phyloP scores from a whole-genome alignment of 169 alveolate species.

The Plasmodium falciparum region DNA sequence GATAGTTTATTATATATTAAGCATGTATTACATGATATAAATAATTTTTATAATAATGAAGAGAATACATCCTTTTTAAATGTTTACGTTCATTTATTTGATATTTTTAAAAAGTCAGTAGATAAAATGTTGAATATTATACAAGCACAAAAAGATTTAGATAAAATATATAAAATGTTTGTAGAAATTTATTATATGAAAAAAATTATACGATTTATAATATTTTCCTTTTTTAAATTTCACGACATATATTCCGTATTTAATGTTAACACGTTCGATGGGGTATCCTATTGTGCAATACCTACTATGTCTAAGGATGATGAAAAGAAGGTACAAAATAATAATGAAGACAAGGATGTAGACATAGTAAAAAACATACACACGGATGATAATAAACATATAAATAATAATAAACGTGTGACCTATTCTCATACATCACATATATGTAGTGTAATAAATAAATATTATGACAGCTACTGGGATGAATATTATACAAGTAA shows the following conservation, averaged over 20 bases:
- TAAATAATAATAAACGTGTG: too few species aligned
- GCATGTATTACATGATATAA: constrained; percentile 1
- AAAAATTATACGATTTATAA: constrained; percentile 24
- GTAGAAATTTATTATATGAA: constrained; percentile 16
- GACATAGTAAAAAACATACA: background rate
- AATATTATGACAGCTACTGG: background rate
- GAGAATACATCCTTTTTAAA: constrained; percentile 16
- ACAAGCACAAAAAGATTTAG: background rate
- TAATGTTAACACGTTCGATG: background rate
- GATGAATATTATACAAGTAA: background rate
- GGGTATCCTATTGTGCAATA: background rate
- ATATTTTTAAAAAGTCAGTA: constrained; percentile 5
- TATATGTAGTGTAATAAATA: background rate
- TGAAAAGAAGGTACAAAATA: background rate
- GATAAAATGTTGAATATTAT: constrained; percentile 6
- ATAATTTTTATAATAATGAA: constrained; percentile 9
- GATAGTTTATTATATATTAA: background rate
- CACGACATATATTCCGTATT: background rate
- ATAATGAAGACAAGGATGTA: background rate
- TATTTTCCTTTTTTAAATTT: constrained; percentile 25
- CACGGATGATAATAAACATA: too few species aligned
- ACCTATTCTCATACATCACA: too few species aligned
- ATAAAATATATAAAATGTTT: constrained; percentile 14
- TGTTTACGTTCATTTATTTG: background rate
- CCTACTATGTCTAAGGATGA: background rate